These are phyloP conservation scores for Geotrichum cucujoidarum DNA, from an alignment of 1,139 yeast genomes.

Conservation along the genomic window DNA sequence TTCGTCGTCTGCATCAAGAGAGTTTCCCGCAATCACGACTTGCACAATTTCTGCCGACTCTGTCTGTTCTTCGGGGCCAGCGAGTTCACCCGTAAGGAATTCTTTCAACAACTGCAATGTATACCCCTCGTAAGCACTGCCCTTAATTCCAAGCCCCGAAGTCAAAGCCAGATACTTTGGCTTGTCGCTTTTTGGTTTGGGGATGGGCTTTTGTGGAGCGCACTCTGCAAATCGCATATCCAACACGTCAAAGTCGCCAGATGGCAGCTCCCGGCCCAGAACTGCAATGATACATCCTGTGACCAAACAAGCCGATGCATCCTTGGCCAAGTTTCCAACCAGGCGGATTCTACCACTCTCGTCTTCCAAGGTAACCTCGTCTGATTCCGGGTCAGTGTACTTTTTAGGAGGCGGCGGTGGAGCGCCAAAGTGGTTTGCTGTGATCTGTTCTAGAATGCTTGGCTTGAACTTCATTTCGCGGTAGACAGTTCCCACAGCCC, in stretches of 20 bases:
- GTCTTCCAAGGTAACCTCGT: constrained; percentile 74
- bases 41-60: constrained; percentile 43
- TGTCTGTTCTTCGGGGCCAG: constrained; percentile 35
- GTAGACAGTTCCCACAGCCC: constrained; percentile 89
- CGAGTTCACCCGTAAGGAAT: constrained; percentile 66
- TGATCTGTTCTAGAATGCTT: constrained; percentile 76
- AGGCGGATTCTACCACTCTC: constrained; percentile 84
- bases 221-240: constrained; percentile 70
- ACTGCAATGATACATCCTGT: constrained; percentile 87
- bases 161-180: constrained; percentile 52
- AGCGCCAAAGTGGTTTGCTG: constrained; percentile 43
- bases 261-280: constrained; percentile 76
- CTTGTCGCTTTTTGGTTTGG: constrained; percentile 14
- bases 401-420: constrained; percentile 39
- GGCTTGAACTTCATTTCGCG: constrained; percentile 82
- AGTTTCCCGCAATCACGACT: constrained; percentile 72
- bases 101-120: constrained; percentile 62
- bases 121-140: constrained; percentile 43
- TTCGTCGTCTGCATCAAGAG: constrained; percentile 43
- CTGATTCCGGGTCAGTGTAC: constrained; percentile 54
- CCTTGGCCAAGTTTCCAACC: constrained; percentile 55
- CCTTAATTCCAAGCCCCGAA: constrained; percentile 65
- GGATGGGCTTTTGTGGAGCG: constrained; percentile 49
- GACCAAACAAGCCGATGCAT: constrained; percentile 49
- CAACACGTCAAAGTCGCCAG: constrained; percentile 80